Percentiles rank a stretch among this genome's conserved stretches.
These are phyloP conservation scores for Selaginella moellendorffii DNA, from an alignment of 75 land plant genomes.

Conservation along the genomic window DNA sequence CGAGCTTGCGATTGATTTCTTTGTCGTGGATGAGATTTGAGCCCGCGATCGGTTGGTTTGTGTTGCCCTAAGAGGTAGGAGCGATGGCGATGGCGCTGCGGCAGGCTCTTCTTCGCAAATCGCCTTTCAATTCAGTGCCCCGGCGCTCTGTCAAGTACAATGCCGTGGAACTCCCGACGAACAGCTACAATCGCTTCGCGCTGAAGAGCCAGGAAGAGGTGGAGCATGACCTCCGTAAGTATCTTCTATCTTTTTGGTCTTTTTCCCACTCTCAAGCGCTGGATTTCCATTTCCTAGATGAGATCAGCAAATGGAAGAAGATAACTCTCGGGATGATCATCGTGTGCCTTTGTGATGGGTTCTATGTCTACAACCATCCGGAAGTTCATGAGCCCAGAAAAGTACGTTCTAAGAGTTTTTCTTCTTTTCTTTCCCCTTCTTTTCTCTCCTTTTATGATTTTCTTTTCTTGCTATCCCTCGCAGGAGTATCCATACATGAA, in stretches of 20 bases:
- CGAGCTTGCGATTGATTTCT: no score
- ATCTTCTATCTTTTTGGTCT: background rate
- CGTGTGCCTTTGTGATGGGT: background rate
- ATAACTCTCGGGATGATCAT: background rate
- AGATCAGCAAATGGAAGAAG: background rate
- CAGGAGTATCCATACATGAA: background rate
- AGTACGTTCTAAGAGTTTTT: no score
- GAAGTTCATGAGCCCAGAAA: background rate
- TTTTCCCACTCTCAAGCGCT: no score
- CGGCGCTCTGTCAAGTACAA: background rate
- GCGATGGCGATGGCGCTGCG: background rate
- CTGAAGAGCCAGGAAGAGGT: background rate
- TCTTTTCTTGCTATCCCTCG: no score
- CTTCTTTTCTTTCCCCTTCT: no score
- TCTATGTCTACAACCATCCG: background rate
- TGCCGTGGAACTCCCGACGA: background rate
- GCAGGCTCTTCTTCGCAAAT: background rate
- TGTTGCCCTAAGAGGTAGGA: no score
- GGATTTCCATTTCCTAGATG: no score
- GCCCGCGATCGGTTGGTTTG: no score
- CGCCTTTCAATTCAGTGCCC: background rate
- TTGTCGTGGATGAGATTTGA: no score
- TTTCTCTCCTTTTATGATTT: no score
- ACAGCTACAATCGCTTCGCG: background rate
- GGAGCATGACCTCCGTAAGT: background rate